phyloP scores from a whole-genome alignment of 2,329 filamentous ascomycete genomes.

The Fusarium albidum region DNA sequence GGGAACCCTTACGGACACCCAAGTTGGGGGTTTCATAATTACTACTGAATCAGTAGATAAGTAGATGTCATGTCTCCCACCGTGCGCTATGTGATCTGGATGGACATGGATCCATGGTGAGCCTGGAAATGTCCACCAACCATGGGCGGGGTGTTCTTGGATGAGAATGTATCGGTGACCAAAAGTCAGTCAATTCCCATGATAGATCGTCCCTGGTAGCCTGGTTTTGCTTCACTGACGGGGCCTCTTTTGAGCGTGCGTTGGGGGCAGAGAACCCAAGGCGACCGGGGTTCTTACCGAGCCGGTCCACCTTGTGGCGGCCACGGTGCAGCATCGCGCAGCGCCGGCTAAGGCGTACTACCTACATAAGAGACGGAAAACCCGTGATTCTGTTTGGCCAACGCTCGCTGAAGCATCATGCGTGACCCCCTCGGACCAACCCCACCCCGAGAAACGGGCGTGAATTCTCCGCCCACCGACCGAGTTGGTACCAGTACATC shows the following conservation, averaged over 20 bases:
- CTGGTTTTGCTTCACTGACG: no score
- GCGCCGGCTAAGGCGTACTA: conserved; percentile 9
- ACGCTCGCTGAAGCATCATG: conserved; percentile 9
- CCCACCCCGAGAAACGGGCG: conserved; percentile 37
- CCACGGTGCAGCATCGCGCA: not conserved
- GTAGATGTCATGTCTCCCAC: conserved; percentile 6
- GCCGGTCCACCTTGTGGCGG: conserved; percentile 12
- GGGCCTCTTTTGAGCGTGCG: conserved; percentile 1
- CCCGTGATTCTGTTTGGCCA: conserved; percentile 5
- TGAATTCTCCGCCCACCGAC: conserved; percentile 21
- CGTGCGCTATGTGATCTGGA: not conserved
- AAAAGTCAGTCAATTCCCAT: conserved; percentile 5
- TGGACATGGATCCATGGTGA: not conserved
- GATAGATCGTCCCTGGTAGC: not conserved
- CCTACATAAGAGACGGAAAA: conserved; percentile 12
- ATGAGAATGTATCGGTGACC: conserved; percentile 2
- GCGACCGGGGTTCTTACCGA: conserved; percentile 38
- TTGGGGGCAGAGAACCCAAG: conserved; percentile 23
- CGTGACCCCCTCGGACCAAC: conserved; percentile 33
- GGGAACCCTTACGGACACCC: conserved; percentile 5
- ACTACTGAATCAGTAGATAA: conserved; percentile 29
- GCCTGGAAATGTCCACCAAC: not conserved
- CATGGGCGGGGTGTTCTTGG: not conserved
- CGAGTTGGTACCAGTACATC: conserved; percentile 16
- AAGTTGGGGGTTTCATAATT: conserved; percentile 31